These are phyloP conservation scores for Brassica hybrid DNA, from an alignment of 441 rosid genomes.

Conservation along the genomic window DNA sequence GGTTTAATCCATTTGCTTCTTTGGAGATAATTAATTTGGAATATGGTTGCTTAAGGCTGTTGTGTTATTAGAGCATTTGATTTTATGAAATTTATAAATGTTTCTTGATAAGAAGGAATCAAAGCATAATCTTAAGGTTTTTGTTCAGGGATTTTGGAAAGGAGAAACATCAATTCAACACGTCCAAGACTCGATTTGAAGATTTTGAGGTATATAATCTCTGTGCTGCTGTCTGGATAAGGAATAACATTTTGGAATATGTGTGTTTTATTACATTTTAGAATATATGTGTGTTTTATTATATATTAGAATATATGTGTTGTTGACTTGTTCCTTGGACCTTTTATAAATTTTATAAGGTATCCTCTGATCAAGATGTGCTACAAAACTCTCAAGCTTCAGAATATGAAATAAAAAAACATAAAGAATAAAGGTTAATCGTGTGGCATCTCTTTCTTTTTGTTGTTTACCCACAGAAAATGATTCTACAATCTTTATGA, in stretches of 20 bases:
- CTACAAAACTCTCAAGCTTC: slow-evolving; percentile 17
- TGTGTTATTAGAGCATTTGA: neutral
- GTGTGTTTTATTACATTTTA: too few relatives aligned
- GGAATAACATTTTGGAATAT: slow-evolving; percentile 31
- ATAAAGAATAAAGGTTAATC: slow-evolving; percentile 27
- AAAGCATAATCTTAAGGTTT: slow-evolving; percentile 14
- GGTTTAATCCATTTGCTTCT: neutral
- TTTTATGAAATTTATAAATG: neutral
- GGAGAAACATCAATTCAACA: slow-evolving; percentile 18
- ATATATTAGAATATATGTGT: slow-evolving; percentile 25
- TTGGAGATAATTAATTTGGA: neutral
- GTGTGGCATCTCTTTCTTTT: slow-evolving; percentile 20
- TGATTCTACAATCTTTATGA: slow-evolving; percentile 39
- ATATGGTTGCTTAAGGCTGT: neutral
- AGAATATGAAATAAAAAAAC: slow-evolving; percentile 8
- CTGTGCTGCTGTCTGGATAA: slow-evolving; percentile 33
- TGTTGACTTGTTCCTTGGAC: slow-evolving; percentile 30
- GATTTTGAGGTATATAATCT: slow-evolving; percentile 36
- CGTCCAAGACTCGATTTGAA: slow-evolving; percentile 22
- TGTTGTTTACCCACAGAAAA: slow-evolving; percentile 26
- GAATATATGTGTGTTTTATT: neutral
- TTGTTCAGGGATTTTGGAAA: slow-evolving; percentile 13
- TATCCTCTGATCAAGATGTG: slow-evolving; percentile 32
- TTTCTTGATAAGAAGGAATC: slow-evolving; percentile 32
- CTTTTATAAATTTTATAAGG: slow-evolving; percentile 23